Base-by-base conservation (phyloP, 2,329 filamentous ascomycete species). In the Trichoderma semiorbis region DNA sequence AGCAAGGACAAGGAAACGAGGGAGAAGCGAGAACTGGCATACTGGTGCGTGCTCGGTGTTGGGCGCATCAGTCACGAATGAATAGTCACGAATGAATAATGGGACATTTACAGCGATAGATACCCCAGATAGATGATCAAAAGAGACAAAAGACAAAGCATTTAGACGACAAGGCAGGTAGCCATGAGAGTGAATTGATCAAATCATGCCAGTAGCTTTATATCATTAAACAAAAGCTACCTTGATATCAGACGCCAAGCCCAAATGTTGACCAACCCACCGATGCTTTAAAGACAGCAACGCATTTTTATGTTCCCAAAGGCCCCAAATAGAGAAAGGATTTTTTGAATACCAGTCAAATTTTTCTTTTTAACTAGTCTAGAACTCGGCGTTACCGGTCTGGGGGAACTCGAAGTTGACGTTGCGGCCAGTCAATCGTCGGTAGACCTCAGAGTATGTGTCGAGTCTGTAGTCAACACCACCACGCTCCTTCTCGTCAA, bases 401-500 rank as follows among this genome's bases (percentile, higher is more conserved):
- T 97, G 93, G 81, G 96, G 96, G 91, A 99, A 99, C 91, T 99
- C 96, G 84, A 99, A 99, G 86, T 91, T 91, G 84, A 98, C 96
- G 84, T 91, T 91, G 87, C 97, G 96, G 86, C 96, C 96, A 75
- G 96, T 99, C 83, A 99, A 89, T 82, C 94, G 92, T 86, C 94
- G 94, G 93, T 99, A 99, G 84, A 99, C 96, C 91, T 99, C 96
- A 77, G 94, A 93, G 91, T 99, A 99, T 84, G 95, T 98, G 87
- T 99, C 96, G 80, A 99, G 93, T 85, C 96, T 91, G 93, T 98
- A 98, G 90, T 99, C 96, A 80, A 99, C 95, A 85, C 95, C 94
- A 82, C 95, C 95, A 81, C 95, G 93, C 93, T 99, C 96, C 94
- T 99, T 99, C 93, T 98, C 96, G 86, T 99, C 96, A 74, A 99